A percentile compares a stretch with the other conserved stretches of the same genome.
Evolutionary conservation across 2,329 filamentous ascomycete species (phyloP).

Genomic region (Parastagonospora avenae): DNA sequence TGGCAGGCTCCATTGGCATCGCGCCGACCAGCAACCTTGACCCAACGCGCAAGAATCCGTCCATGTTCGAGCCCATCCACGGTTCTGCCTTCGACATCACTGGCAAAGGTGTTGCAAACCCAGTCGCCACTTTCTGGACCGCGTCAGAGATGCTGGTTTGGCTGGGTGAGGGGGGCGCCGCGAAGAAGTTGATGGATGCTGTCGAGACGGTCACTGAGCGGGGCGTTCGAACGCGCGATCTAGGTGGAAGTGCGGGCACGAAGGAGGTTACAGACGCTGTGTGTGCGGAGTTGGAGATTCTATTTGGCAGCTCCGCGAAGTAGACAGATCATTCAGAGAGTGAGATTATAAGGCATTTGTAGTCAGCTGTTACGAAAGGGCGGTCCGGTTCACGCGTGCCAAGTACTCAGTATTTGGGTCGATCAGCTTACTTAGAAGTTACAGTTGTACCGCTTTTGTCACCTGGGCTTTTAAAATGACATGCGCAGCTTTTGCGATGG

Average conservation of each 20-base stretch:
- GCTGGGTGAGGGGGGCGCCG: slow-evolving; percentile 61
- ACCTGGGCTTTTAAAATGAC: too few relatives aligned
- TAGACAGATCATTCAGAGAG: neutral
- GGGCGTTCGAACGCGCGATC: slow-evolving; percentile 59
- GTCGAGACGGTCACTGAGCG: slow-evolving; percentile 60
- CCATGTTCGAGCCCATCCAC: slow-evolving; percentile 68
- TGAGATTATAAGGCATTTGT: too few relatives aligned
- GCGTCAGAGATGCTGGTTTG: slow-evolving; percentile 63
- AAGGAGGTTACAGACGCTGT: slow-evolving; percentile 53
- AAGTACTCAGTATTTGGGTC: too few relatives aligned
- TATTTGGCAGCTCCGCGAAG: slow-evolving; percentile 6
- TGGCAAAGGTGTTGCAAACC: slow-evolving; percentile 62
- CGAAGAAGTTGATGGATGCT: slow-evolving; percentile 55
- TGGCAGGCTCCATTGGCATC: slow-evolving; percentile 74
- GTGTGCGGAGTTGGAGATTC: slow-evolving; percentile 43
- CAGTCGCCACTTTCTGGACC: slow-evolving; percentile 65
- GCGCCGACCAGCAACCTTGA: slow-evolving; percentile 74
- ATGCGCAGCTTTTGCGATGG: too few relatives aligned
- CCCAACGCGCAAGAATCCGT: slow-evolving; percentile 64
- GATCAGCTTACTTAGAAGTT: too few relatives aligned
- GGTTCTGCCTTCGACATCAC: slow-evolving; percentile 65
- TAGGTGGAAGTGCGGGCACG: slow-evolving; percentile 55
- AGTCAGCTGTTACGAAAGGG: too few relatives aligned
- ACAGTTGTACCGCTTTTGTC: too few relatives aligned
- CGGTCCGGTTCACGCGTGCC: too few relatives aligned